Evolutionary conservation across 148 eudicot genomes (phyloP), one percentile per base, ranked within the genome.

Genomic region (Salicornia ramosissima): DNA sequence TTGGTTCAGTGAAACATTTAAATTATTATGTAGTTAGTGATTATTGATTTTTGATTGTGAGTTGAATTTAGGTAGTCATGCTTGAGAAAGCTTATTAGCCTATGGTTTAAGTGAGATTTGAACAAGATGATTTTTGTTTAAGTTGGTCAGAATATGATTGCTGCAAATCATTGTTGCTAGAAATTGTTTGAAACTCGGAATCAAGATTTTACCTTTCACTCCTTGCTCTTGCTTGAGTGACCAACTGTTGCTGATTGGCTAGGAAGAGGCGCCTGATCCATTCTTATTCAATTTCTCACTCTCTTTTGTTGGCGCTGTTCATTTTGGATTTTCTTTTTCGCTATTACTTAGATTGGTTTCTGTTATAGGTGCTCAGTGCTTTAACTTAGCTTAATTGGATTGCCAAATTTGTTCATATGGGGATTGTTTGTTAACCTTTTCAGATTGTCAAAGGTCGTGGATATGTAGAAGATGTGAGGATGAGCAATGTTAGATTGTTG

Each of bases 391-490:
- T 40, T 21, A 52, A 19, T 53, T 25, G 33, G 40, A 19, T 55
- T 36, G 26, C 29, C 25, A 5, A 40, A 53, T 24, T 31, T 47
- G 39, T 53, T 25, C n/a, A n/a, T 36, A 18, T 45, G 59, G 40
- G n/a, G 29, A 45, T 69, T 34, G 25, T 43, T 18, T 64, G 13
- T 54, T 39, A 29, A 8, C 58, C 18, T 40, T 76, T 57, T 39
- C 69, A 92, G 98, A 76, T 88, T 81, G 87, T 90, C 64, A 86
- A 78, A 43, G 71, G 82, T 71, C 85, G 84, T 36, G 98, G 96
- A 28, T 88, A 86, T 82, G 71, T 77, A 19, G 96, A 88, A 78
- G 92, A 92, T 85, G 88, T 88, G 74, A 90, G 89, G 85, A 25
- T 90, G 87, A 92, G 96, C 78, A 92, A 90, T 76, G 65, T 82